Base-by-base conservation (phyloP, 2,329 filamentous ascomycete genomes). In the Periconia macrospinosa region DNA sequence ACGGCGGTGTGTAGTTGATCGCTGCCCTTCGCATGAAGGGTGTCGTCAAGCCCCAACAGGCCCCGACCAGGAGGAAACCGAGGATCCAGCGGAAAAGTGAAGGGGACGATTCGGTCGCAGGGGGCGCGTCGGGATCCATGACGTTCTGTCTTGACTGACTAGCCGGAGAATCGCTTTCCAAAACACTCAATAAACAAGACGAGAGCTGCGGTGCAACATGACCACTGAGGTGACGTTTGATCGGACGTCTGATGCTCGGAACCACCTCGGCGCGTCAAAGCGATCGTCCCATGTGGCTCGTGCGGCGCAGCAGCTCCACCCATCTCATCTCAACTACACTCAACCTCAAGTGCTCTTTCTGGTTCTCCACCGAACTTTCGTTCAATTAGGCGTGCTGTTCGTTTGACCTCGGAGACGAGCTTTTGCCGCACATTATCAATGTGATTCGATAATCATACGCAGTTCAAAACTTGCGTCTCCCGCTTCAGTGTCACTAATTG, bases 11-110 rank as follows among this genome's bases (percentile, higher is more conserved):
- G 77, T 94, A 92, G 56, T 86, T 82, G 54, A 88, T 83, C 1
- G 93, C 92, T 10, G 93, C 93, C 57, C 85, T 85, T 20, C 92
- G 88, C 81, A 97, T 96, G 78, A 97, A 97, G 11, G 79, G 79
- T 9, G 91, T 96, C 1, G 91, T 96, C 64, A 96, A 86, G 48
- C 92, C 93, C 93, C 93, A 97, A 62, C 91, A 92, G 20, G 94
- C 79, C 49, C 92, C 92, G 61, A 97, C 92, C 55, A 96, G 85
- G 50, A 97, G 82, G 80, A 97, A 97, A 63, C 90, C 91, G 54
- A 93, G 80, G 58, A 94, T 81, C 80, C 94, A 96, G 77, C 92
- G 92, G 78, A 95, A 81, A 59, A 86, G 75, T 30, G 75, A 75
- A 13, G 75, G 78, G 47, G 65, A 63, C 14, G 59, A 55, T 30